Conservation (phyloP, 331 rosid species). For the Rosa hybrid region DNA sequence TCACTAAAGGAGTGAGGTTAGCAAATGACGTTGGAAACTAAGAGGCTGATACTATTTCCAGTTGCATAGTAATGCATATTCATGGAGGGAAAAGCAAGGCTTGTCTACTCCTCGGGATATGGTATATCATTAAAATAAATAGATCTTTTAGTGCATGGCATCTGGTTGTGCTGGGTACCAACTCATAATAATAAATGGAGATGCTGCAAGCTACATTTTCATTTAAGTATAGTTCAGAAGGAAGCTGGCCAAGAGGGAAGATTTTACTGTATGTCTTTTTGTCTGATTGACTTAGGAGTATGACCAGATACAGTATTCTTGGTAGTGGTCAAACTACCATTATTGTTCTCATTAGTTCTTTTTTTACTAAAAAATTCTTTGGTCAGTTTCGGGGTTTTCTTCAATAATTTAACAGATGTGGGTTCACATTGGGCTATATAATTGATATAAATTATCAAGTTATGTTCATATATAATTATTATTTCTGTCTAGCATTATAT, state of each 20-base stretch:
- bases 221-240: neutral
- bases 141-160: neutral
- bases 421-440: constrained; percentile 9
- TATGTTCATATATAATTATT: constrained; percentile 17
- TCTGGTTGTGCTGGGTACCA: neutral
- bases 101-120: neutral
- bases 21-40: neutral
- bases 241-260: neutral
- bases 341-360: neutral
- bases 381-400: neutral
- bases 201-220: neutral
- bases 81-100: neutral
- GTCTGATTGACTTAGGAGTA: neutral
- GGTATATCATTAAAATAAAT: neutral
- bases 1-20: neutral
- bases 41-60: neutral
- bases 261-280: neutral
- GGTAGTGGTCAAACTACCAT: neutral
- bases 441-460: constrained; percentile 16
- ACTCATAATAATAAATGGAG: neutral
- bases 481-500: constrained; percentile 1
- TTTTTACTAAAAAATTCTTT: neutral
- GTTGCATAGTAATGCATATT: neutral
- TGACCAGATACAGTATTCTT: neutral
- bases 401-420: neutral